Conservation (phyloP, 495 filamentous ascomycete genomes). For the Rusavskia elegans region DNA sequence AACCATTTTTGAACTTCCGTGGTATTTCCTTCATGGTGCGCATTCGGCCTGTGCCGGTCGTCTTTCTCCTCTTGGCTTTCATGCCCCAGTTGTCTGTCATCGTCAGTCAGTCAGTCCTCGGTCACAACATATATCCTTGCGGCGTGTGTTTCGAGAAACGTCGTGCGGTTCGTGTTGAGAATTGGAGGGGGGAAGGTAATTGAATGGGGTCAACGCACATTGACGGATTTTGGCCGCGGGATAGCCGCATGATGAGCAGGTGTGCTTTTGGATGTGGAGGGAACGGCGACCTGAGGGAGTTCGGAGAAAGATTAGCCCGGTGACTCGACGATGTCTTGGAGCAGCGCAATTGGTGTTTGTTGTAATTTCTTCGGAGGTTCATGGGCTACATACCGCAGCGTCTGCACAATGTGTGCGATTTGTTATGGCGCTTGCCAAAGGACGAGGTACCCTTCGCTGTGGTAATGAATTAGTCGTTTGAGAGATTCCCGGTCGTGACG, state of each 20-base stretch:
- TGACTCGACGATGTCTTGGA: too few relatives aligned
- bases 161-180: too few relatives aligned
- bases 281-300: conserved; percentile 62
- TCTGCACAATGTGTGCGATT: conserved; percentile 98
- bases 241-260: conserved; percentile 94
- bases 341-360: too few relatives aligned
- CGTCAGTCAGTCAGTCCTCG: not conserved
- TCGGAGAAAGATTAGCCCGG: not conserved
- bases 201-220: conserved; percentile 54
- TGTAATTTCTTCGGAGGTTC: too few relatives aligned
- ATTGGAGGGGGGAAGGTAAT: not conserved
- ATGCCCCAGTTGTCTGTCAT: conserved; percentile 90
- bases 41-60: conserved; percentile 88
- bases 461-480: conserved; percentile 4
- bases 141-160: too few relatives aligned
- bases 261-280: conserved; percentile 98
- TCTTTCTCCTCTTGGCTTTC: conserved; percentile 99
- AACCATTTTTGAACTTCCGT: conserved; percentile 88
- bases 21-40: conserved; percentile 78
- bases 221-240: conserved; percentile 90
- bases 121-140: not conserved
- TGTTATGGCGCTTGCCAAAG: conserved; percentile 98
- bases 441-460: conserved; percentile 87
- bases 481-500: conserved; percentile 3
- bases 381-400: conserved; percentile 66